A percentile compares a stretch with the other conserved stretches of the same genome.
phyloP scores from a whole-genome alignment of 2,329 filamentous ascomycete species.

The Lachnellula occidentalis region DNA sequence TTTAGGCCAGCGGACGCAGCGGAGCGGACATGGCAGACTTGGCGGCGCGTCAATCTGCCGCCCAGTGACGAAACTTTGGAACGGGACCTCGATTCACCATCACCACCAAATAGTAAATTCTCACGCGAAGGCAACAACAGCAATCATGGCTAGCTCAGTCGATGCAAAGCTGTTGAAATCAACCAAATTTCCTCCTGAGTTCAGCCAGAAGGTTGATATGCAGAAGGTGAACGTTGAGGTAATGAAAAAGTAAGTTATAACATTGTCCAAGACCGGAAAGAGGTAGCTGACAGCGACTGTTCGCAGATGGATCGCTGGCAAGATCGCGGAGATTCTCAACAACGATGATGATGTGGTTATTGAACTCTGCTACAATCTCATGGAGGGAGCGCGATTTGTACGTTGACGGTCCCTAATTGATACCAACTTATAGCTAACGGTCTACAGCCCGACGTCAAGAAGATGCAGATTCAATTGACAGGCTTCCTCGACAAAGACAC shows the following conservation, averaged over 20 bases:
- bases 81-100: neutral
- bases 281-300: slow-evolving; percentile 11
- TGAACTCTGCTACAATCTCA: slow-evolving; percentile 67
- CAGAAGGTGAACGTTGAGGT: slow-evolving; percentile 94
- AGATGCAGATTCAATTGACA: slow-evolving; percentile 87
- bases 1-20: too few relatives aligned
- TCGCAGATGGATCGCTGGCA: slow-evolving; percentile 83
- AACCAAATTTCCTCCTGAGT: slow-evolving; percentile 91
- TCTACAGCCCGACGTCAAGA: slow-evolving; percentile 85
- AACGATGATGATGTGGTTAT: slow-evolving; percentile 94
- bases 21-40: too few relatives aligned
- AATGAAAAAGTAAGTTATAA: slow-evolving; percentile 78
- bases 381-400: slow-evolving; percentile 73
- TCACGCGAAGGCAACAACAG: slow-evolving; percentile 4
- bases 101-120: neutral
- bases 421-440: slow-evolving; percentile 20
- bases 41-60: too few relatives aligned
- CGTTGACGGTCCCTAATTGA: slow-evolving; percentile 31
- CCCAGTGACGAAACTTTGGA: neutral
- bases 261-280: slow-evolving; percentile 12
- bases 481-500: slow-evolving; percentile 95
- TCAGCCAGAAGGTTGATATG: slow-evolving; percentile 95
- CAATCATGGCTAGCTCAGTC: slow-evolving; percentile 71
- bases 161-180: slow-evolving; percentile 85
- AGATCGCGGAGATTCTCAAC: slow-evolving; percentile 82